Conservation (phyloP, 2,329 filamentous ascomycete genomes). For the Alternaria solani region DNA sequence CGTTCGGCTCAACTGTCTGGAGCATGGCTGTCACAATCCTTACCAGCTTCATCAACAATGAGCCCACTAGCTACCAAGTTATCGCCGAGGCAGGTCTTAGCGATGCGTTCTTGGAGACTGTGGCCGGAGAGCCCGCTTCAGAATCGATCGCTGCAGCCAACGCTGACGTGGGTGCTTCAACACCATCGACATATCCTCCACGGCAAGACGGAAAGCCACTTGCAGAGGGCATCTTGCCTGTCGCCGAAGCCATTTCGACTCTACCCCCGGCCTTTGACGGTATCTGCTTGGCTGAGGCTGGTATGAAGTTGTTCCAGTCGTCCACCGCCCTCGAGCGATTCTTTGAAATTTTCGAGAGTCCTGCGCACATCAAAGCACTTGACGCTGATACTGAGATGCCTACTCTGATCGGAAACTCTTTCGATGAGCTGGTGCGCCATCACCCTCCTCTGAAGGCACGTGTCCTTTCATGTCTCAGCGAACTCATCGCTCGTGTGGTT, state of each 20-base stretch:
- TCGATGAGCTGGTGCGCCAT: constrained; percentile 94
- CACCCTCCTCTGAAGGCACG: constrained; percentile 82
- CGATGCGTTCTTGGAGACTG: constrained; percentile 81
- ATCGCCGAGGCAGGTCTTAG: constrained; percentile 94
- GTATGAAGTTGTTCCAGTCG: constrained; percentile 84
- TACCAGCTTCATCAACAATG: constrained; percentile 97
- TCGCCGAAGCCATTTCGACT: constrained; percentile 84
- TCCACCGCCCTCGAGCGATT: constrained; percentile 86
- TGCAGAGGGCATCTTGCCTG: constrained; percentile 81
- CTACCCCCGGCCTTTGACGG: constrained; percentile 90
- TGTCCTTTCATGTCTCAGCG: constrained; percentile 84
- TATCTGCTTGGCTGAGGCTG: constrained; percentile 88
- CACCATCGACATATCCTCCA: constrained; percentile 30
- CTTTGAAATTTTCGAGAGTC: constrained; percentile 96
- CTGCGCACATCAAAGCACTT: constrained; percentile 85
- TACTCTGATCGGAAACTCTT: constrained; percentile 77
- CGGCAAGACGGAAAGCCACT: constrained; percentile 44
- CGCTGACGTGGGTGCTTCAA: constrained; percentile 22
- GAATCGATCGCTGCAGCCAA: constrained; percentile 28
- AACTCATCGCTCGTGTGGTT: constrained; percentile 85
- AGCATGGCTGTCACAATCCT: constrained; percentile 91
- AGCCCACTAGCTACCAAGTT: constrained; percentile 95
- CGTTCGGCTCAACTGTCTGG: constrained; percentile 94
- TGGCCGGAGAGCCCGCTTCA: constrained; percentile 61
- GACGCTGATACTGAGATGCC: constrained; percentile 76